Evolutionary conservation across 495 filamentous ascomycete genomes (phyloP).

Genomic region (Barbatosphaeria neglecta): DNA sequence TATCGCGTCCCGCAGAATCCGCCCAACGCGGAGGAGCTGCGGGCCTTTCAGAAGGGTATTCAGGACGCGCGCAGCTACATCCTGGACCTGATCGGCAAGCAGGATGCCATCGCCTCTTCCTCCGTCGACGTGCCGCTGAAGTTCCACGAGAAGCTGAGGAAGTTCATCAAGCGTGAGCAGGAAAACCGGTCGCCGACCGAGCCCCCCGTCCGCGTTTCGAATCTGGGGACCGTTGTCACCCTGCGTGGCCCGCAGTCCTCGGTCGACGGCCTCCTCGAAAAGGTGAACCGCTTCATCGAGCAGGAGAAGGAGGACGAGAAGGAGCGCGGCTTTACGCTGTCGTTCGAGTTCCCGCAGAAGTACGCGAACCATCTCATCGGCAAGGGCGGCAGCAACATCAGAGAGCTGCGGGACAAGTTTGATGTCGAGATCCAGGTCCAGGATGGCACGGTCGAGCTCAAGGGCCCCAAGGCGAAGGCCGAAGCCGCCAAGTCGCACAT

Average conservation of each 20-base stretch:
- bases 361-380: slow-evolving; percentile 90
- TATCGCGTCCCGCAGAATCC: slow-evolving; percentile 54
- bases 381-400: slow-evolving; percentile 83
- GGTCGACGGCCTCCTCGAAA: slow-evolving; percentile 58
- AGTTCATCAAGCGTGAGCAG: slow-evolving; percentile 68
- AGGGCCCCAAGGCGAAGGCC: slow-evolving; percentile 53
- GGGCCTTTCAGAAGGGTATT: slow-evolving; percentile 56
- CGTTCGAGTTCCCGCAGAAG: slow-evolving; percentile 89
- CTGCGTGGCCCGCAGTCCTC: slow-evolving; percentile 63
- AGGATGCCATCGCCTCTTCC: slow-evolving; percentile 54
- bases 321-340: slow-evolving; percentile 71
- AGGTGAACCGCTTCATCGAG: slow-evolving; percentile 64
- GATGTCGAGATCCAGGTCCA: slow-evolving; percentile 96
- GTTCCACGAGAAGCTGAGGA: slow-evolving; percentile 67
- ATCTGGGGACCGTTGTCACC: slow-evolving; percentile 43
- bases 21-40: slow-evolving; percentile 46
- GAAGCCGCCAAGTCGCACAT: slow-evolving; percentile 74
- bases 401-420: slow-evolving; percentile 88
- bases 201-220: slow-evolving; percentile 61
- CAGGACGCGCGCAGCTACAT: slow-evolving; percentile 64
- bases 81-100: slow-evolving; percentile 53
- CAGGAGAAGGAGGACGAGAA: slow-evolving; percentile 79
- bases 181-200: slow-evolving; percentile 48
- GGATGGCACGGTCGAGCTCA: slow-evolving; percentile 50
- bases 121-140: slow-evolving; percentile 63